Evolutionary conservation across 1,284 basidiomycete species (phyloP).

Genomic region (Pseudomicrostroma phylloplanum): DNA sequence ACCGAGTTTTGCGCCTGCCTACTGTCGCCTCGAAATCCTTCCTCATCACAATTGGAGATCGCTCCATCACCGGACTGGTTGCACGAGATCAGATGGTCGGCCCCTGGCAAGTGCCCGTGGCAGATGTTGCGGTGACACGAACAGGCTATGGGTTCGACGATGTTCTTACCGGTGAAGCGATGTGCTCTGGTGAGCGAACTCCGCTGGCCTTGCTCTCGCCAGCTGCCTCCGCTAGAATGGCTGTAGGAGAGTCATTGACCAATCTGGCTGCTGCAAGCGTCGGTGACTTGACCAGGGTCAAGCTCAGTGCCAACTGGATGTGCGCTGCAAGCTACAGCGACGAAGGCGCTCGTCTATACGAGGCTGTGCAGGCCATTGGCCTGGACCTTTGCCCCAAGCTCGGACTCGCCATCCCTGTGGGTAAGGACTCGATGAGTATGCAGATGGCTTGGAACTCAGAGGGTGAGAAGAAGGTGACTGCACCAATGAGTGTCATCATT

Average conservation of each 20-base stretch:
- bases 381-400: conserved; percentile 90
- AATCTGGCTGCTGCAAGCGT: conserved; percentile 81
- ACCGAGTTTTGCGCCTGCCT: conserved; percentile 81
- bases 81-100: conserved; percentile 98
- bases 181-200: conserved; percentile 95
- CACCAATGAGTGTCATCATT: conserved; percentile 85
- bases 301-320: conserved; percentile 99
- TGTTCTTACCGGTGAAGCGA: conserved; percentile 73
- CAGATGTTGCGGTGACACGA: conserved; percentile 92
- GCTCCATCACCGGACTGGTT: conserved; percentile 87
- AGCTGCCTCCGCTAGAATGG: conserved; percentile 88
- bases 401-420: conserved; percentile 89
- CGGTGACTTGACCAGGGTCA: conserved; percentile 67
- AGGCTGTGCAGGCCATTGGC: conserved; percentile 85
- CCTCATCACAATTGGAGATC: conserved; percentile 96
- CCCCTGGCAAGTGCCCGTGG: conserved; percentile 95
- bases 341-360: conserved; percentile 84
- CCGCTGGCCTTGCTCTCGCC: conserved; percentile 80
- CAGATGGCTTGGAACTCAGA: conserved; percentile 80
- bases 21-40: conserved; percentile 92
- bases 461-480: conserved; percentile 71
- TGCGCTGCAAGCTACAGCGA: conserved; percentile 83
- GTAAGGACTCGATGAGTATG: conserved; percentile 99
- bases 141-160: conserved; percentile 84
- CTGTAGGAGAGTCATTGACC: conserved; percentile 85